Base-by-base conservation (phyloP, 495 filamentous ascomycete species). In the Trichoderma virens region DNA sequence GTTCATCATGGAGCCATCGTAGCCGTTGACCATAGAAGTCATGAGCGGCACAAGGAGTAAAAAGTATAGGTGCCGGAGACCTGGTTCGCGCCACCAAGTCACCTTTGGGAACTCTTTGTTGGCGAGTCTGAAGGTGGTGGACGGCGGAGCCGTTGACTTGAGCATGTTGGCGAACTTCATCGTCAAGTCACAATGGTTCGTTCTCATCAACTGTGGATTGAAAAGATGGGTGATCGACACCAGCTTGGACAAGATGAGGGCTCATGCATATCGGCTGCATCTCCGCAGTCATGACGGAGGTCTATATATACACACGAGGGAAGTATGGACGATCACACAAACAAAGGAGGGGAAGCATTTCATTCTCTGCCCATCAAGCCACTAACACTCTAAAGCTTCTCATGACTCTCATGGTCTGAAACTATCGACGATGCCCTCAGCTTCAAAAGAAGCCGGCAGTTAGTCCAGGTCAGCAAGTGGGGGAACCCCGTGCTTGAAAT, bases 11-110 rank as follows among this genome's bases (percentile, higher is more conserved):
- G 45, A 81, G 78, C 79, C 87, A 80, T 90, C 87, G 74, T 89
- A 90, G 72, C 87, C 87, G 51, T 82, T 84, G 56, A 83, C 87
- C 23, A 84, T 83, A 16, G 85, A 87, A 25, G 83, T 83, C 66
- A 88, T 68, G 63, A 83, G 86, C 39, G 87, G 80, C 51, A 87
- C 70, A 62, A 79, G 70, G 45, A 79, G 79, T 69, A 79, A 85
- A 66, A 80, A 80, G 72, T 86, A 86, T 11, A 88, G 82, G 74
- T 81, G 86, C 69, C 85, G 75, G 47, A 88, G 74, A 51, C 83
- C 83, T 20, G 83, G 80, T 59, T 87, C 83, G 68, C 77, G 81
- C 62, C 69, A 80, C 85, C 85, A 88, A 20, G 45, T 51, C n/a
- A 51, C 45, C 45, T 25, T 51, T 20, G 45, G 45, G 23, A 20